Evolutionary conservation across 202 grass and related monocot genomes (phyloP), one percentile per base, ranked within the genome.

Genomic region (Panicum virgatum): DNA sequence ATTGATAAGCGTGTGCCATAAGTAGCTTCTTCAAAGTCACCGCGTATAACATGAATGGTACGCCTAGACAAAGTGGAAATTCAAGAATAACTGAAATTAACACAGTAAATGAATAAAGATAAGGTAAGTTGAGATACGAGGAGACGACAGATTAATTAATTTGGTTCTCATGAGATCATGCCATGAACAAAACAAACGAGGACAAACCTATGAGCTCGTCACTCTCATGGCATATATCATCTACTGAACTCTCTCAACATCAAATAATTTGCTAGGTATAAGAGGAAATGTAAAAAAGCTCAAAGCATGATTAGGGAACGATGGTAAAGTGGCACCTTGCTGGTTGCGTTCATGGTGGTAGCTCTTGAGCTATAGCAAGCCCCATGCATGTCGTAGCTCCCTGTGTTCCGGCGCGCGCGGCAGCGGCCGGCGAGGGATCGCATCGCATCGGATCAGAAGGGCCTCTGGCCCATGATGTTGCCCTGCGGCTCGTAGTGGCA

Each of bases 401-500:
- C n/a, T n/a, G n/a, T n/a, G n/a, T n/a, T n/a, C n/a, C n/a, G n/a
- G n/a, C n/a, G n/a, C n/a, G n/a, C n/a, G n/a, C n/a, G n/a, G n/a
- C n/a, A n/a, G n/a, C n/a, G n/a, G n/a, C n/a, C n/a, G n/a, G n/a
- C n/a, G n/a, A n/a, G n/a, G n/a, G 7, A 6, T 30, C 29, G 50
- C n/a, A 6, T 30, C 29, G 50, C 6, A n/a, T 8, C 5, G 12
- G 57, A 36, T 76, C 84, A 92, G 77, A 87, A 89, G 0, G 87
- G 90, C 80, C 38, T 89, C 83, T 87, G 40, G 0, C 86, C 86
- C 25, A 67, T 36, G 76, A 87, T 4, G 46, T 86, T 86, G 32
- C 82, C 81, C 70, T 43, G 62, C 22, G 87, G 87, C 79, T 79
- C 82, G 67, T 90, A 90, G 78, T 88, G 88, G 69, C 85, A 93